phyloP scores from a whole-genome alignment of 371 early-diverging fungal genomes.

The Blastocladiella emersonii region DNA sequence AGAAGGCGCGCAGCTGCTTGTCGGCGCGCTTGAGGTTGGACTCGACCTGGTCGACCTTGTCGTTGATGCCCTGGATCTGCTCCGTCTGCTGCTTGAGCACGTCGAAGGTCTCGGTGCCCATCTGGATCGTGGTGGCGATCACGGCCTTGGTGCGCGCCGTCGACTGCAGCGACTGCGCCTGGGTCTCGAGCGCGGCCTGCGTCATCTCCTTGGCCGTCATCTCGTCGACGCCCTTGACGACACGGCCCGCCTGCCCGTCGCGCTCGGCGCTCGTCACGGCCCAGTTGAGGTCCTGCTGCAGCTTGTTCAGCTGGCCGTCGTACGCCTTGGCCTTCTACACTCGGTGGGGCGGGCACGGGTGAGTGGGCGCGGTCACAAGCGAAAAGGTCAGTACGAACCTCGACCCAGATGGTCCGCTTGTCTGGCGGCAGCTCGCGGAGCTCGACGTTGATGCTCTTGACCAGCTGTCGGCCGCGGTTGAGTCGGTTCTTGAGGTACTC shows the following conservation, averaged over 20 bases:
- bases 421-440: conserved; percentile 24
- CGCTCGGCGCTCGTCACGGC: conserved; percentile 19
- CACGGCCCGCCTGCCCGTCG: background rate
- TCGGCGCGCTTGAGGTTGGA: conserved; percentile 37
- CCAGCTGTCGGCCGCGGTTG: conserved; percentile 30
- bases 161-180: conserved; percentile 27
- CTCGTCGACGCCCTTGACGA: conserved; percentile 19
- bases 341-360: too few species aligned
- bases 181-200: conserved; percentile 22
- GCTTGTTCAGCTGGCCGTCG: conserved; percentile 22
- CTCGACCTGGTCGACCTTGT: conserved; percentile 33
- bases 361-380: too few species aligned
- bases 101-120: conserved; percentile 24
- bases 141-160: conserved; percentile 23
- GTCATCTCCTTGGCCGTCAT: conserved; percentile 38
- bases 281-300: conserved; percentile 38
- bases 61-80: conserved; percentile 30
- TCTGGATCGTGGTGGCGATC: conserved; percentile 33
- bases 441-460: conserved; percentile 32
- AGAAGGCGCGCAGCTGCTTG: conserved; percentile 35
- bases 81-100: conserved; percentile 34
- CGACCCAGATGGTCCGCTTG: conserved; percentile 8
- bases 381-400: background rate
- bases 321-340: conserved; percentile 21
- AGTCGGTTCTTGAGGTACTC: conserved; percentile 31